A percentile compares a stretch with the other conserved stretches of the same genome.
Conservation (phyloP, 345 rosid genomes). For the Gossypium raimondii region DNA sequence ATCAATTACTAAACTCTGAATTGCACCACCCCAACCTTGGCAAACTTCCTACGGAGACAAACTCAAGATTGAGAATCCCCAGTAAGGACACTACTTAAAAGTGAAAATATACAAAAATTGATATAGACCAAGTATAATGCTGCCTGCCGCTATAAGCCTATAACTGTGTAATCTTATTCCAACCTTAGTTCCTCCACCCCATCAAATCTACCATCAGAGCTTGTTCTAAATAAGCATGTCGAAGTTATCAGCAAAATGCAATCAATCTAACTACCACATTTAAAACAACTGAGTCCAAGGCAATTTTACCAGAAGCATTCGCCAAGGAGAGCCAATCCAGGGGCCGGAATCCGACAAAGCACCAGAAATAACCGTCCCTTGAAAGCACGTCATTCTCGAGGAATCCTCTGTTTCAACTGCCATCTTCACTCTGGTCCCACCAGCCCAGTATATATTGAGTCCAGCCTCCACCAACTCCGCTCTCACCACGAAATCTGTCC, state of each 20-base stretch:
- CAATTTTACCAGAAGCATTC: conserved; percentile 66
- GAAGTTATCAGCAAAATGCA: not conserved
- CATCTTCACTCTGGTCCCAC: conserved; percentile 82
- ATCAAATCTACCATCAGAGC: not conserved
- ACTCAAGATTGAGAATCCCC: not conserved
- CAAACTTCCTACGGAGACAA: not conserved
- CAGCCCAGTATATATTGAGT: conserved; percentile 37
- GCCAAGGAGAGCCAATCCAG: conserved; percentile 88
- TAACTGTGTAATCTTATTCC: not conserved
- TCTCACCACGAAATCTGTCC: conserved; percentile 70
- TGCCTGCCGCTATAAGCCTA: not conserved
- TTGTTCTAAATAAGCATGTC: not conserved
- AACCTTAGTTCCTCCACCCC: not conserved
- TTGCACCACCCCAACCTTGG: not conserved
- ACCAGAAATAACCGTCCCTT: conserved; percentile 54
- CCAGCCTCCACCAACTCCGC: conserved; percentile 79
- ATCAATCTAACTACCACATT: not conserved
- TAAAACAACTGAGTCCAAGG: not conserved
- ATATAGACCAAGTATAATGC: not conserved
- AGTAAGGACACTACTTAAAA: not conserved
- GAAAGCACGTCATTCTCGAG: conserved; percentile 68
- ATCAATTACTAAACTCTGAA: not conserved
- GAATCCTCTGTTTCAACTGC: conserved; percentile 77
- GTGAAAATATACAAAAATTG: not conserved
- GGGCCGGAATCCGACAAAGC: conserved; percentile 37